phyloP scores from a whole-genome alignment of 163 green algal species.

The Scenedesmus sp. region DNA sequence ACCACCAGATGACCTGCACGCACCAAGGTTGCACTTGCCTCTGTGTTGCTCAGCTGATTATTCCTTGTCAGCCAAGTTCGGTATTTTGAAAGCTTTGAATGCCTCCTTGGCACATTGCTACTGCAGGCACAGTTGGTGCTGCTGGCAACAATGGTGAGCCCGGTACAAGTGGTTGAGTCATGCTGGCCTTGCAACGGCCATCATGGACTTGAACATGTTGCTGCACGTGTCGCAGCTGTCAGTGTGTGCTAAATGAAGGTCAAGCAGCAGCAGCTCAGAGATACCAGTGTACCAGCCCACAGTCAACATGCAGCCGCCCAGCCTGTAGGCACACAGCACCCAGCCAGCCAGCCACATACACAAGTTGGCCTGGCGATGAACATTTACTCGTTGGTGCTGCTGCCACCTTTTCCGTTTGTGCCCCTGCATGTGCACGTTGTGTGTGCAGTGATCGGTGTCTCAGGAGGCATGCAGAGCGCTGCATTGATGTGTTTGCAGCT shows the following conservation, averaged over 20 bases:
- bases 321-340: no score
- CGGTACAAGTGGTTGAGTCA: background rate
- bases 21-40: no score
- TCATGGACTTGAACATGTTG: background rate
- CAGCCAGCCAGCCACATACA: no score
- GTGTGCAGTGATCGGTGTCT: background rate
- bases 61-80: no score
- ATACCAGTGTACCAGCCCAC: no score
- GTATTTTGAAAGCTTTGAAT: background rate
- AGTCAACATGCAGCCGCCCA: no score
- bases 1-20: no score
- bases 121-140: background rate
- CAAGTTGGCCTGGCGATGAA: no score
- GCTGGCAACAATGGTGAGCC: background rate
- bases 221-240: no score
- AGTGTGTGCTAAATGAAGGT: no score
- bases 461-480: background rate
- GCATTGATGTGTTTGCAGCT: background rate
- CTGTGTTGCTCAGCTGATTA: no score
- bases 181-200: background rate
- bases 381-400: background rate
- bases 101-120: background rate
- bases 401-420: background rate
- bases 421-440: background rate
- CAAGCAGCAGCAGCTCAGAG: no score